Percentiles rank a stretch among this genome's conserved stretches.
phyloP scores from a whole-genome alignment of 2,329 filamentous ascomycete species.

The Graphilbum sp. region DNA sequence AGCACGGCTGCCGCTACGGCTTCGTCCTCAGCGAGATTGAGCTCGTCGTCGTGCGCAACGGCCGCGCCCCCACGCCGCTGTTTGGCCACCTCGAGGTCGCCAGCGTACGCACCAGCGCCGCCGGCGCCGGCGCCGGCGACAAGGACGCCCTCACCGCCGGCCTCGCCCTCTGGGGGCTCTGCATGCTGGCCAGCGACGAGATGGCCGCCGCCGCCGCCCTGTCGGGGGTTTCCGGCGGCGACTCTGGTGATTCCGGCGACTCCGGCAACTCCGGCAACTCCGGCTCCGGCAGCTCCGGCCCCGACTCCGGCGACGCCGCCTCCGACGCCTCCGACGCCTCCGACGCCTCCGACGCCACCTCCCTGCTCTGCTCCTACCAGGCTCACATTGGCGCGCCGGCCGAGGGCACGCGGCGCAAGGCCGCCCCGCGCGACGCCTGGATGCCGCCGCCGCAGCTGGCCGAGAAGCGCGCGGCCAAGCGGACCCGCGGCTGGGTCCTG shows the following conservation, averaged over 20 bases:
- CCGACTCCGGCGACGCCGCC: too few relatives aligned
- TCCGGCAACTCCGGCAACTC: too few relatives aligned
- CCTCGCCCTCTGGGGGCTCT: constrained; percentile 62
- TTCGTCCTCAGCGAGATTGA: constrained; percentile 97
- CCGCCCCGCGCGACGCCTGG: constrained; percentile 54
- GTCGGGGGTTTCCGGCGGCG: background rate
- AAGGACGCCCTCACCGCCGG: constrained; percentile 41
- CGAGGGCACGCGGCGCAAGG: constrained; percentile 55
- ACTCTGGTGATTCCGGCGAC: too few relatives aligned
- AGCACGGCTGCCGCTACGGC: constrained; percentile 82
- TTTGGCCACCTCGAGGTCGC: constrained; percentile 79
- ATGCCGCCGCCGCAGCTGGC: constrained; percentile 57
- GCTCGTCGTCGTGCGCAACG: constrained; percentile 75
- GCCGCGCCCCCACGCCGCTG: constrained; percentile 53
- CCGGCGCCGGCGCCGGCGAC: constrained; percentile 15
- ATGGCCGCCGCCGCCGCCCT: constrained; percentile 3
- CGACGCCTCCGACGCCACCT: too few relatives aligned
- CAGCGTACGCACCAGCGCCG: constrained; percentile 38
- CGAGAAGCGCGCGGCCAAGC: constrained; percentile 64
- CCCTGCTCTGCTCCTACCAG: constrained; percentile 30
- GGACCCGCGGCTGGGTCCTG: constrained; percentile 56
- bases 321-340: too few relatives aligned
- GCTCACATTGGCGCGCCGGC: constrained; percentile 60
- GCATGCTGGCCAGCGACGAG: constrained; percentile 25
- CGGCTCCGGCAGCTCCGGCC: background rate